A percentile compares a stretch with the other conserved stretches of the same genome.
These are phyloP conservation scores for Sarocladium kiliense DNA, from an alignment of 2,329 filamentous ascomycete genomes.

Conservation along the genomic window DNA sequence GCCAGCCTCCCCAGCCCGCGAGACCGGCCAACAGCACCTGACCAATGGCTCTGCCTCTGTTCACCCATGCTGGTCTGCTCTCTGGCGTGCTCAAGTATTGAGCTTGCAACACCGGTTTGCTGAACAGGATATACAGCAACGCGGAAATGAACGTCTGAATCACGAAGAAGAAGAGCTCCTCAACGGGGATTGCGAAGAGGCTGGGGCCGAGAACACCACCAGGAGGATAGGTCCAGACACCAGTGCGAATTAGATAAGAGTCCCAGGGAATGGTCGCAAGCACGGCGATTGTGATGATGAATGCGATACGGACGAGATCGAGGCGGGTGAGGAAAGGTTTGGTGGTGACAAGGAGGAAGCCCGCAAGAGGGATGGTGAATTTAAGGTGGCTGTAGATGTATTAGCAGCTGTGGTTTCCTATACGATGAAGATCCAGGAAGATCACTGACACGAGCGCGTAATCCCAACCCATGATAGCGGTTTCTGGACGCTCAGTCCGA, in stretches of 20 bases:
- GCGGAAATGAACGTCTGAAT: conserved; percentile 72
- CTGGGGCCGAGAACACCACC: conserved; percentile 59
- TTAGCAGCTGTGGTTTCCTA: neutral
- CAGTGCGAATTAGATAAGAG: conserved; percentile 63
- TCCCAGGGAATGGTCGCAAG: conserved; percentile 70
- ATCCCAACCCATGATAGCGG: conserved; percentile 10
- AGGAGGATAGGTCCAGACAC: conserved; percentile 67
- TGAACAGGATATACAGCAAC: conserved; percentile 62
- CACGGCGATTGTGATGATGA: conserved; percentile 59
- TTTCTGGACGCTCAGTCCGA: neutral
- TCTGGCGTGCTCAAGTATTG: conserved; percentile 32
- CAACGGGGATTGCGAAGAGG: conserved; percentile 60
- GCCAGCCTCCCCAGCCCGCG: conserved; percentile 38
- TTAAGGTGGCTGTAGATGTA: conserved; percentile 10
- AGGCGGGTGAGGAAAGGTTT: conserved; percentile 54
- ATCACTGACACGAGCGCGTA: conserved; percentile 12
- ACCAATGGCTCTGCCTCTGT: conserved; percentile 34
- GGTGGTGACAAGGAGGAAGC: conserved; percentile 10
- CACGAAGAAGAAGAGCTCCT: conserved; percentile 74
- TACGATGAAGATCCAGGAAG: neutral
- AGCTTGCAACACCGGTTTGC: conserved; percentile 54
- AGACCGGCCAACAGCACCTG: conserved; percentile 41
- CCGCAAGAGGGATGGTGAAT: conserved; percentile 13
- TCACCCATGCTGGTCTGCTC: conserved; percentile 17
- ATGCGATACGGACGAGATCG: conserved; percentile 58